phyloP scores from a whole-genome alignment of 2,329 filamentous ascomycete species.

The Claviceps arundinis region DNA sequence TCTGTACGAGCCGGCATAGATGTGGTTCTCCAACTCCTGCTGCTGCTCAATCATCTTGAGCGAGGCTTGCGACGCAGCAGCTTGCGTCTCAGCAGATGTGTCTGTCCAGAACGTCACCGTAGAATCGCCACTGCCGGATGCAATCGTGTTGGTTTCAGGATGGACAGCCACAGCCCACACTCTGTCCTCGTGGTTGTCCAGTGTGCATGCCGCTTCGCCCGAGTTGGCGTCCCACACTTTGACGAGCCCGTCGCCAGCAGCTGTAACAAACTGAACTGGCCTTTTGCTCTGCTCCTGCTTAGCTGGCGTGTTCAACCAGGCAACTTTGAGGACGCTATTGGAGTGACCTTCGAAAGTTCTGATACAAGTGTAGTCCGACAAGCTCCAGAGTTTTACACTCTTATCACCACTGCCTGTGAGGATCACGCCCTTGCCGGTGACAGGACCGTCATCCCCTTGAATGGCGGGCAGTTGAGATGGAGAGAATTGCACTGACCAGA shows the following conservation, averaged over 20 bases:
- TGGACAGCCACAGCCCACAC: constrained; percentile 82
- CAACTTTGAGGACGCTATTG: constrained; percentile 86
- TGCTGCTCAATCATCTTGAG: constrained; percentile 82
- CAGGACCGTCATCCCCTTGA: constrained; percentile 56
- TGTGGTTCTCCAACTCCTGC: constrained; percentile 86
- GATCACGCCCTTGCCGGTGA: constrained; percentile 67
- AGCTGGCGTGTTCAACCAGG: constrained; percentile 57
- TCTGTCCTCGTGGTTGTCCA: constrained; percentile 94
- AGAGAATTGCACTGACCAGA: constrained; percentile 90
- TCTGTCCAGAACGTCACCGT: constrained; percentile 94
- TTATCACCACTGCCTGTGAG: constrained; percentile 92
- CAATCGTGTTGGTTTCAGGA: constrained; percentile 54
- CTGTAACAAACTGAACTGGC: constrained; percentile 64
- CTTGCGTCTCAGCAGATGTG: constrained; percentile 69
- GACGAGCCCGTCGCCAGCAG: constrained; percentile 85
- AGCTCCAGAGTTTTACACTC: constrained; percentile 87
- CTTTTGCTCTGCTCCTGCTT: constrained; percentile 40
- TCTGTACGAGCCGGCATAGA: constrained; percentile 74
- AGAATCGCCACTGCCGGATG: constrained; percentile 85
- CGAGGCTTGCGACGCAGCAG: constrained; percentile 58
- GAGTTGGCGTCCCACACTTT: constrained; percentile 89
- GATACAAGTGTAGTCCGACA: constrained; percentile 83
- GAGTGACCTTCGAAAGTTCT: constrained; percentile 93
- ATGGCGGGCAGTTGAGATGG: constrained; percentile 64
- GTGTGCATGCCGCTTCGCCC: constrained; percentile 74